Evolutionary conservation across 1,139 yeast species (phyloP), one percentile per base, ranked within the genome.

Genomic region (Debaryomyces robertsiae): DNA sequence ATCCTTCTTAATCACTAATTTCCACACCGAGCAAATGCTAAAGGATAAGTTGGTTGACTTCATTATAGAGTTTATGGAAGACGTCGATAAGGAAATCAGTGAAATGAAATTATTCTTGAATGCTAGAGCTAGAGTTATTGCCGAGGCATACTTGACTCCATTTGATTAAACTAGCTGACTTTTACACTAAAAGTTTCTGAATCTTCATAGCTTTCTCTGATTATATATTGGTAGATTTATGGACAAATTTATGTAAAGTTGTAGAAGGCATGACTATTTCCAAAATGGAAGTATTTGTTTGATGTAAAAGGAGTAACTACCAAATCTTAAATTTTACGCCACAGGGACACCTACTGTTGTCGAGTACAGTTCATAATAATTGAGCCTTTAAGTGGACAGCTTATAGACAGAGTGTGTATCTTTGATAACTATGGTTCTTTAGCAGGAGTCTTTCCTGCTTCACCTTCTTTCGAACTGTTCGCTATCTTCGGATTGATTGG

Each of bases 51-150:
- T 93, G 57, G 96, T 93, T 37, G 98, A 93, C 63, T 93, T 93
- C 61, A 90, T 93, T 54, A 89, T 93, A 55, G 98, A 93, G 68
- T 93, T 94, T 63, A 91, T 93, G 98, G 98, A 93, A 65, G 98
- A 91, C 57, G 98, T 93, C 18, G 99, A 93, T 65, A 93, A 91
- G 69, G 99, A 93, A 65, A 94, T 93, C 58, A 88, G 96, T 64
- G 99, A 93, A 63, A 94, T 93, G 96, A 94, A 94, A 67, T 76
- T 93, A 61, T 94, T 93, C 63, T 79, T 94, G 63, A 93, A 93
- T 61, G 97, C 98, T 19, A 80, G 99, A 59, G 98, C 99, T 14
- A 84, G 99, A 72, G 94, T 89, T 47, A 94, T 91, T 40, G 99
- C 98, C 16, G 98, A 94, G 65, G 93, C 95, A 9, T 91, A 89